phyloP scores from a whole-genome alignment of 2,329 filamentous ascomycete species.

The Herpotrichia juniperi region DNA sequence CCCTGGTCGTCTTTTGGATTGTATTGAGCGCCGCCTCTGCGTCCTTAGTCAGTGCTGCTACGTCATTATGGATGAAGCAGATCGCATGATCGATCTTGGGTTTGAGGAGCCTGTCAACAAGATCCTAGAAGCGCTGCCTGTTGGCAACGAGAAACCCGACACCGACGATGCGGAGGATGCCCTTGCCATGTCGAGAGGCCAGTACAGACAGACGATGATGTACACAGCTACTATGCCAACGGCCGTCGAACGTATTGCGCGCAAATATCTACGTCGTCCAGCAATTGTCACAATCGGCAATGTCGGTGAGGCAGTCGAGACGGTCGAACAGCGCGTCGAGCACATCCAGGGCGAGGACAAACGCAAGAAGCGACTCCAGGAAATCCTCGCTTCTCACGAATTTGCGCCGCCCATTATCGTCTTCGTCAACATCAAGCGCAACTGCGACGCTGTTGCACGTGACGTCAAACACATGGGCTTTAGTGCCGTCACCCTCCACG shows the following conservation, averaged over 20 bases:
- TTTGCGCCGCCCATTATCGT: conserved; percentile 94
- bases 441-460: conserved; percentile 92
- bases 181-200: conserved; percentile 79
- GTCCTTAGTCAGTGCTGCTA: conserved; percentile 98
- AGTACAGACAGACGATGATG: conserved; percentile 99
- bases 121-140: conserved; percentile 92
- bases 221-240: conserved; percentile 98
- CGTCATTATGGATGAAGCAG: conserved; percentile 98
- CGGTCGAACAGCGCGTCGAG: conserved; percentile 96
- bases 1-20: conserved; percentile 94
- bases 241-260: conserved; percentile 91
- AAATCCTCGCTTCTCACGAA: conserved; percentile 81
- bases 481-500: conserved; percentile 87
- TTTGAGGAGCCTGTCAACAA: conserved; percentile 98
- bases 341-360: conserved; percentile 91
- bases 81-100: conserved; percentile 98
- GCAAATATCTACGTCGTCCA: conserved; percentile 91
- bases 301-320: conserved; percentile 93
- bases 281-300: conserved; percentile 96
- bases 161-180: conserved; percentile 88
- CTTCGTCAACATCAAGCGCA: conserved; percentile 99
- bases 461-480: conserved; percentile 96
- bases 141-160: conserved; percentile 94
- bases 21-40: conserved; percentile 88
- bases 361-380: conserved; percentile 91